phyloP scores from a whole-genome alignment of 495 filamentous ascomycete species.

The Cercophora scortea region DNA sequence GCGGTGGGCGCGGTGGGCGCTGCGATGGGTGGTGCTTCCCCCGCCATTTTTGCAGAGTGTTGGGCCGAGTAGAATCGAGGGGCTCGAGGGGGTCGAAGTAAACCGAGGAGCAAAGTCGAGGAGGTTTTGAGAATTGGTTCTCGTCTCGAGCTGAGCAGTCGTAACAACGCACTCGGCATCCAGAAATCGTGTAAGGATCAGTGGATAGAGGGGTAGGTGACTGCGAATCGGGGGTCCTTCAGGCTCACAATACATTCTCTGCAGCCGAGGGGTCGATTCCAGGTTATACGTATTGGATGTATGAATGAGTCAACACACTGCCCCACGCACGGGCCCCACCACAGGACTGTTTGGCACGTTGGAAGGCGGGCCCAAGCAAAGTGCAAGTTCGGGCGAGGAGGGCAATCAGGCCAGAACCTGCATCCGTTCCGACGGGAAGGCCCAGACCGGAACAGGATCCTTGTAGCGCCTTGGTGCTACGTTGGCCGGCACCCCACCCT shows the following conservation, averaged over 20 bases:
- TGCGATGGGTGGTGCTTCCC: not conserved
- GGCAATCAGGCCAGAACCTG: too few species aligned
- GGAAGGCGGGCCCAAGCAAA: too few species aligned
- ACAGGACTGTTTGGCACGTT: not conserved
- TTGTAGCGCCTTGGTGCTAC: too few species aligned
- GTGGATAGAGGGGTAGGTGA: too few species aligned
- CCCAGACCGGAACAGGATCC: too few species aligned
- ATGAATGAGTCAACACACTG: not conserved
- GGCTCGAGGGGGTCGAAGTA: conserved; percentile 8
- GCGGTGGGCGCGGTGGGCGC: not conserved
- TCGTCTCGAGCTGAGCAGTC: conserved; percentile 20
- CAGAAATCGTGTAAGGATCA: conserved; percentile 8
- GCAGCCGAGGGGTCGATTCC: not conserved
- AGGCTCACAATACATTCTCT: not conserved
- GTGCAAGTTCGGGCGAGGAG: too few species aligned
- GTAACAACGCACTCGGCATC: conserved; percentile 23
- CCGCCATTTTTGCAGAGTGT: conserved; percentile 13
- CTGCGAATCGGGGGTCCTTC: too few species aligned
- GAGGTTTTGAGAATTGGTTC: conserved; percentile 15
- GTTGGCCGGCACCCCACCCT: too few species aligned
- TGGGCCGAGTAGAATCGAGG: not conserved
- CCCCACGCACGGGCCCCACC: not conserved
- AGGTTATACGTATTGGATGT: too few species aligned
- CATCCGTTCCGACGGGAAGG: too few species aligned
- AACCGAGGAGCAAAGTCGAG: conserved; percentile 9